Evolutionary conservation across 2,329 filamentous ascomycete genomes (phyloP).

Genomic region (Hypoxylon sp.): DNA sequence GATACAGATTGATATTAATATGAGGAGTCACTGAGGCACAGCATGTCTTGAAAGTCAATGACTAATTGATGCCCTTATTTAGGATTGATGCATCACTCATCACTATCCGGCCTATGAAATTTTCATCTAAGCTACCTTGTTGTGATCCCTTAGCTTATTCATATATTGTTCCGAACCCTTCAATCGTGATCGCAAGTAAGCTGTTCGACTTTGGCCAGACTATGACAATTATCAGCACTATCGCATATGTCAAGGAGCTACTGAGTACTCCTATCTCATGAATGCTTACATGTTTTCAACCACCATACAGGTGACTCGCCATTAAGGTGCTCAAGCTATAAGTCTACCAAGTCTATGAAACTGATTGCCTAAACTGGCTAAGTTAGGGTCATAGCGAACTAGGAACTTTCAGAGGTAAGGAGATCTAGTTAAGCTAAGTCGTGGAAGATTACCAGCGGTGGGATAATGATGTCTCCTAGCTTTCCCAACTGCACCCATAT

Average conservation of each 20-base stretch:
- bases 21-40: no score
- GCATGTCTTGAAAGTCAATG: no score
- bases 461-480: slow-evolving; percentile 17
- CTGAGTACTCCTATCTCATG: not conserved
- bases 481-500: slow-evolving; percentile 6
- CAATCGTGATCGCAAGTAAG: no score
- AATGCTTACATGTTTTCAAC: not conserved
- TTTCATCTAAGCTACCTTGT: no score
- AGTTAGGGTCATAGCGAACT: not conserved
- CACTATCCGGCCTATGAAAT: no score
- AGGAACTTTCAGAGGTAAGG: not conserved
- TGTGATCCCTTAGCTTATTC: no score
- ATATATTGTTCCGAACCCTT: no score
- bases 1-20: no score
- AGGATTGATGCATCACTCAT: no score
- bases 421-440: slow-evolving; percentile 26
- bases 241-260: not conserved
- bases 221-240: not conserved
- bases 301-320: not conserved
- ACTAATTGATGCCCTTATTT: no score
- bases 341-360: not conserved
- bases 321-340: not conserved
- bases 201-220: not conserved
- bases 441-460: slow-evolving; percentile 40
- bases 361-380: not conserved